phyloP scores from a whole-genome alignment of 139 green algal species.

The Edaphochlamys debaryana region DNA sequence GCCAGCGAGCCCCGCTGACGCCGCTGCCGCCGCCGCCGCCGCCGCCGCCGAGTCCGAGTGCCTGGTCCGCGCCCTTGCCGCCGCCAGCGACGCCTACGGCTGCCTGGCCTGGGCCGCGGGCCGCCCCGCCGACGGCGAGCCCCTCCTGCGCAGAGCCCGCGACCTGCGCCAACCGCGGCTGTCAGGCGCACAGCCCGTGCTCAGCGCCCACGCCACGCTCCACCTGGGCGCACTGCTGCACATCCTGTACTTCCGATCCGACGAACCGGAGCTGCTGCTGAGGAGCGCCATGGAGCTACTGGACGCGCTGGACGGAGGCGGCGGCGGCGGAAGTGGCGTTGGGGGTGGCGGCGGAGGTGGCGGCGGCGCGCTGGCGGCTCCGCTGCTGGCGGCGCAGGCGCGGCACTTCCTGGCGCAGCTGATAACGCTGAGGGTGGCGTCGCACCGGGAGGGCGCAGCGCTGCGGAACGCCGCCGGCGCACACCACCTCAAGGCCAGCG shows the following conservation, averaged over 20 bases:
- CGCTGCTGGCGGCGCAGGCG: slow-evolving; percentile 26
- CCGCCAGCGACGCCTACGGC: neutral
- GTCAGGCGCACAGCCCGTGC: neutral
- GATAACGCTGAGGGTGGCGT: neutral
- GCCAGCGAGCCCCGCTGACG: too few species aligned
- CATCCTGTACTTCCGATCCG: neutral
- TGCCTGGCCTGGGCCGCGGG: slow-evolving; percentile 23
- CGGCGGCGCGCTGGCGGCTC: neutral
- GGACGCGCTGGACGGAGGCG: neutral
- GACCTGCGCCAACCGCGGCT: neutral
- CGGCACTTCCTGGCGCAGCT: slow-evolving; percentile 20
- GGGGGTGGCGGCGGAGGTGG: neutral
- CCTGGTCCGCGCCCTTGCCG: neutral
- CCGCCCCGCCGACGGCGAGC: slow-evolving; percentile 16
- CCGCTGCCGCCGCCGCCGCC: neutral
- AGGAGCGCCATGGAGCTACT: neutral
- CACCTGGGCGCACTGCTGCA: slow-evolving; percentile 32
- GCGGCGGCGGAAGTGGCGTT: neutral
- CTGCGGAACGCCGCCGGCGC: neutral
- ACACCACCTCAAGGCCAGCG: neutral
- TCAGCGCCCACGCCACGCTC: neutral
- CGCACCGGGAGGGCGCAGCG: neutral
- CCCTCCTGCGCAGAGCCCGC: neutral
- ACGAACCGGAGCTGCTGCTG: slow-evolving; percentile 27
- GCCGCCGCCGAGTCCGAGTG: neutral